Evolutionary conservation across 1,284 basidiomycete species (phyloP).

Genomic region (Amylostereum chailletii): DNA sequence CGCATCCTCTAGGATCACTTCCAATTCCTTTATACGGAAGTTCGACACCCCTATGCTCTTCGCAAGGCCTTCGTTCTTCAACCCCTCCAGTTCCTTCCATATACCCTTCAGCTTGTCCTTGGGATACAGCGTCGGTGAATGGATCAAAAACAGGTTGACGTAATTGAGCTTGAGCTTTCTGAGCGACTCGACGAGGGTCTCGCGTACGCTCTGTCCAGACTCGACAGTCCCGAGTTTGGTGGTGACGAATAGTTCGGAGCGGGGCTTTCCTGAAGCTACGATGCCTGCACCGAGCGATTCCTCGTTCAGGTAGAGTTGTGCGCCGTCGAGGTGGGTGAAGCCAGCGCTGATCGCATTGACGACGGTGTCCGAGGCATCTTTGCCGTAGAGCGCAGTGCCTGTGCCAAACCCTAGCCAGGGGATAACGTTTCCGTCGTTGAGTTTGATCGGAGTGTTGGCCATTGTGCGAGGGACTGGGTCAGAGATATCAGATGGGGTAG

Average conservation of each 20-base stretch:
- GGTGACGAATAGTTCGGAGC: constrained; percentile 53
- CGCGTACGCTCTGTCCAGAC: constrained; percentile 38
- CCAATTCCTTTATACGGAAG: constrained; percentile 60
- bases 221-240: constrained; percentile 45
- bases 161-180: constrained; percentile 55
- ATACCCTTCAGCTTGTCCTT: constrained; percentile 37
- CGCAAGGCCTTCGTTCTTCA: constrained; percentile 58
- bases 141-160: constrained; percentile 76
- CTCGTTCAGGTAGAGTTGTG: constrained; percentile 62
- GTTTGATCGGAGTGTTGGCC: constrained; percentile 31
- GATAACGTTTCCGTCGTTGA: constrained; percentile 50
- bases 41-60: constrained; percentile 84
- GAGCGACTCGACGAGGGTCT: constrained; percentile 44
- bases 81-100: constrained; percentile 69
- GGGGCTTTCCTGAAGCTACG: constrained; percentile 40
- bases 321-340: constrained; percentile 65
- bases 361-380: constrained; percentile 44
- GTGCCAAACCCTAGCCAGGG: constrained; percentile 68
- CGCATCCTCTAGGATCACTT: constrained; percentile 51
- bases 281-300: constrained; percentile 46
- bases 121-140: constrained; percentile 39
- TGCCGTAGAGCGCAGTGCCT: constrained; percentile 47
- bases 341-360: constrained; percentile 48
- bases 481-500: too few species aligned
- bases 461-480: constrained; percentile 14